These are phyloP conservation scores for Tubosaeta brunneosetosa DNA, from an alignment of 768 basidiomycete genomes.

Conservation along the genomic window DNA sequence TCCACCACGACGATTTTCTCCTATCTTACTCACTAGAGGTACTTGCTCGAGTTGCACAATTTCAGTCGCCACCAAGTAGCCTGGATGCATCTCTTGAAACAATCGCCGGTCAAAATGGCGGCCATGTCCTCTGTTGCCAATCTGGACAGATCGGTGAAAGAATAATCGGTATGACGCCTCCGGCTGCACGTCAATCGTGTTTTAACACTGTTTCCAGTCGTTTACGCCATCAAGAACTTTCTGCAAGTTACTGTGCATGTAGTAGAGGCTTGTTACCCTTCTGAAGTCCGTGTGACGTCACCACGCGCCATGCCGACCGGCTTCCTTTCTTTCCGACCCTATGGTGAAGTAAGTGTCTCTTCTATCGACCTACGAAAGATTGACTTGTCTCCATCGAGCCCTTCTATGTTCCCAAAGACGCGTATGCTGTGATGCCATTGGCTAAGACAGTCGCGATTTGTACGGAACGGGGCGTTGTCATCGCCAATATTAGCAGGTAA, in stretches of 20 bases:
- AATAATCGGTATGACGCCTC: constrained; percentile 47
- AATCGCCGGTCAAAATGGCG: constrained; percentile 48
- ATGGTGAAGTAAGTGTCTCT: constrained; percentile 54
- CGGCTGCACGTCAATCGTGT: neutral
- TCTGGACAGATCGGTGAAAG: constrained; percentile 50
- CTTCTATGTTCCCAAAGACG: constrained; percentile 68
- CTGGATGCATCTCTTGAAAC: constrained; percentile 59
- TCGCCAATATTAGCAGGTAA: constrained; percentile 66
- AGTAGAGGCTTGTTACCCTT: constrained; percentile 49
- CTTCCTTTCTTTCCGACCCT: constrained; percentile 50
- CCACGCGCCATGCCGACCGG: constrained; percentile 28
- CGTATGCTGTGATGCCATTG: constrained; percentile 54
- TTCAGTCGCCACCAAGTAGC: constrained; percentile 40
- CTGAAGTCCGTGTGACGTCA: constrained; percentile 34
- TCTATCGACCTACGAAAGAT: neutral
- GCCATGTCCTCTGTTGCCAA: constrained; percentile 57
- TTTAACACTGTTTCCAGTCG: constrained; percentile 41
- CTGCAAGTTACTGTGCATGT: constrained; percentile 58
- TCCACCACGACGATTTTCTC: constrained; percentile 56
- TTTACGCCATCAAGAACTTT: constrained; percentile 60
- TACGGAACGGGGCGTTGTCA: constrained; percentile 58
- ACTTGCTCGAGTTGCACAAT: constrained; percentile 55
- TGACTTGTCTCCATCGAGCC: constrained; percentile 36
- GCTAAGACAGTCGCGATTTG: constrained; percentile 62
- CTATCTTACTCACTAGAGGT: constrained; percentile 67